These are phyloP conservation scores for Exidia glandulosa DNA, from an alignment of 768 basidiomycete genomes.

Conservation along the genomic window DNA sequence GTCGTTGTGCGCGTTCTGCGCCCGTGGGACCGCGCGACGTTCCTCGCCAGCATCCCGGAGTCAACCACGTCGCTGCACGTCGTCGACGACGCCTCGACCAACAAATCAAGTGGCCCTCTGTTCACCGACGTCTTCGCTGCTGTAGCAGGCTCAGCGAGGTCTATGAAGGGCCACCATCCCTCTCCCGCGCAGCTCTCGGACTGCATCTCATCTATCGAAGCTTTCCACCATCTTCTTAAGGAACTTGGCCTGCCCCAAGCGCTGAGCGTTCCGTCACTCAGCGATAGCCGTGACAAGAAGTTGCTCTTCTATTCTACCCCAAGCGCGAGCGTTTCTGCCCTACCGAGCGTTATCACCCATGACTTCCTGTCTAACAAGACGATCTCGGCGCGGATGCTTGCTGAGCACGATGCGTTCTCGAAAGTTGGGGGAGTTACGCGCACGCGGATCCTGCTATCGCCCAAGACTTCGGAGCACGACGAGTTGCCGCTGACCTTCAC, in stretches of 20 bases:
- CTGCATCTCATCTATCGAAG: neutral
- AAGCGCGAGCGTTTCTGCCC: constrained; percentile 36
- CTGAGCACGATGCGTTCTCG: constrained; percentile 66
- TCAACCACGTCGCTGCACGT: constrained; percentile 54
- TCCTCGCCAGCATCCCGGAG: constrained; percentile 48
- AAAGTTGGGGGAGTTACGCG: constrained; percentile 59
- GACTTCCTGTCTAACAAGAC: constrained; percentile 32
- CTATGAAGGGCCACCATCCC: constrained; percentile 2
- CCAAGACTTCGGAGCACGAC: constrained; percentile 26
- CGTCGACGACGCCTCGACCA: constrained; percentile 64
- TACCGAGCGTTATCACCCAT: constrained; percentile 42
- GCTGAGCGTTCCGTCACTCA: constrained; percentile 13
- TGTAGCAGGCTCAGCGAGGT: constrained; percentile 13
- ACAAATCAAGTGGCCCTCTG: constrained; percentile 49
- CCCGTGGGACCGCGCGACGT: constrained; percentile 66
- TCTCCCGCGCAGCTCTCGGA: neutral
- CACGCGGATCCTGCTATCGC: constrained; percentile 56
- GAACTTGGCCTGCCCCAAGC: constrained; percentile 10
- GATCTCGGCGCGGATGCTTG: constrained; percentile 49
- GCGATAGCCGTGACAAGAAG: constrained; percentile 28
- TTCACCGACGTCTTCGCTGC: constrained; percentile 55
- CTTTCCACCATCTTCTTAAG: neutral
- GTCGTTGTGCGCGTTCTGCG: constrained; percentile 70
- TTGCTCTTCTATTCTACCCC: constrained; percentile 54
- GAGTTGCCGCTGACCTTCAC: constrained; percentile 42